Conservation (phyloP, 2,329 filamentous ascomycete genomes). For the Colletotrichum sp. region DNA sequence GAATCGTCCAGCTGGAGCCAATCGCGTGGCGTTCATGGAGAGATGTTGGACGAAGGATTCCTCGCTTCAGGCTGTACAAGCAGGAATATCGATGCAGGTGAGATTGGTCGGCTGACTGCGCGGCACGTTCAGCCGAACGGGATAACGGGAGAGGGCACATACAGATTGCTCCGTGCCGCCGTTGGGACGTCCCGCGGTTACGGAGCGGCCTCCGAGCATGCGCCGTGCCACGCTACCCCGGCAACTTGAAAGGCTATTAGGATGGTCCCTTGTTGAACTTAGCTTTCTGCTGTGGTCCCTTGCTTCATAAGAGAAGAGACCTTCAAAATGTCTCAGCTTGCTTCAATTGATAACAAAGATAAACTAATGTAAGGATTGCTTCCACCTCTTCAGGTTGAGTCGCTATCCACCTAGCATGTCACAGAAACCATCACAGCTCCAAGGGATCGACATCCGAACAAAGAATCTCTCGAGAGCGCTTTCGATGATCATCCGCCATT, state of each 20-base stretch:
- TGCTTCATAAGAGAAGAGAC: not conserved
- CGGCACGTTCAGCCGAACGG: not conserved
- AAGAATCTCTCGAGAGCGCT: not conserved
- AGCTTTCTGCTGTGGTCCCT: not conserved
- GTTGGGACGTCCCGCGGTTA: not conserved
- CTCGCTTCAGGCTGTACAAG: not conserved
- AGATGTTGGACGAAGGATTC: not conserved
- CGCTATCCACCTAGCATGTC: fast-evolving
- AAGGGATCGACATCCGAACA: not conserved
- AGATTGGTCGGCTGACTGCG: not conserved
- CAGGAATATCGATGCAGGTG: not conserved
- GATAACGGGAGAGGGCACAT: not conserved
- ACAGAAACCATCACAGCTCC: not conserved
- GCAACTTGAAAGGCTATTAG: not conserved
- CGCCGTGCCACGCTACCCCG: not conserved
- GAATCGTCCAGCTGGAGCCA: not conserved
- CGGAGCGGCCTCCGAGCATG: not conserved
- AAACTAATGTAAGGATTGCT: fast-evolving
- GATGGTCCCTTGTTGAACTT: not conserved
- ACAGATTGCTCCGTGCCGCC: not conserved
- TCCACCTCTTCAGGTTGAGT: fast-evolving
- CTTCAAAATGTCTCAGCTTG: not conserved
- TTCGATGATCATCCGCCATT: not conserved
- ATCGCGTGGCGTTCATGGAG: not conserved
- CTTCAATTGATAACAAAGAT: not conserved